phyloP scores from a whole-genome alignment of 2,329 filamentous ascomycete genomes.

The Ophiosphaerella korrae region DNA sequence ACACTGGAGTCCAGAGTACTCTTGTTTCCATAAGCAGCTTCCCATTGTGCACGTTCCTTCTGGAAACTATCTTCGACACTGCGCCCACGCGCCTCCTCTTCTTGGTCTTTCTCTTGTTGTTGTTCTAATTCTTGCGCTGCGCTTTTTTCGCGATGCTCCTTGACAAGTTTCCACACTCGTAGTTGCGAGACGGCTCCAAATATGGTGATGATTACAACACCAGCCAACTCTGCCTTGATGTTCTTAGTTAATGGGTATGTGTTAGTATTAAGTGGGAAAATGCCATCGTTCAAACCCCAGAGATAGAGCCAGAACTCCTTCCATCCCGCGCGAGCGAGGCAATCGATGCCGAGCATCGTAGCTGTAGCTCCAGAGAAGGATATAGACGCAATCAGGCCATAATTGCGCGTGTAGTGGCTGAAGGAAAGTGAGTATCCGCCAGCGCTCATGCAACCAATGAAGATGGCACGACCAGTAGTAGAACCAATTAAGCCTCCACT shows the following conservation, averaged over 20 bases:
- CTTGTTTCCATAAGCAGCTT: constrained; percentile 73
- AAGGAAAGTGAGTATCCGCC: constrained; percentile 72
- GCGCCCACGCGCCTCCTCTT: constrained; percentile 73
- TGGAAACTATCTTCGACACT: constrained; percentile 67
- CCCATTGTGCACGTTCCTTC: constrained; percentile 73
- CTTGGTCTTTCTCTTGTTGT: constrained; percentile 63
- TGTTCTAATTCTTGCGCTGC: constrained; percentile 56
- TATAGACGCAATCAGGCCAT: constrained; percentile 75
- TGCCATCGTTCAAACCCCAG: constrained; percentile 76
- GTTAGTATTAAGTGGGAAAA: constrained; percentile 76
- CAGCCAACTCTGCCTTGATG: constrained; percentile 82
- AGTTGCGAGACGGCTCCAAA: constrained; percentile 83
- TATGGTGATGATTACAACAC: constrained; percentile 73
- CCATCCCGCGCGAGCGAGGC: constrained; percentile 83
- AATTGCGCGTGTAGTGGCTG: constrained; percentile 75
- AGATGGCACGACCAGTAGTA: constrained; percentile 68
- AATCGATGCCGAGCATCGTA: constrained; percentile 84
- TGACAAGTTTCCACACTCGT: constrained; percentile 82
- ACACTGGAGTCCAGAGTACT: constrained; percentile 57
- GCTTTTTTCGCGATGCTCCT: constrained; percentile 55
- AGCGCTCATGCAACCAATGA: constrained; percentile 75
- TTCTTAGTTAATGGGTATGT: constrained; percentile 87
- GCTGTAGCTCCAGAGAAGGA: constrained; percentile 82
- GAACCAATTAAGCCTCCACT: constrained; percentile 74
- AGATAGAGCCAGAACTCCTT: constrained; percentile 97